A percentile compares a stretch with the other conserved stretches of the same genome.
These are phyloP conservation scores for Acaromyces ingoldii DNA, from an alignment of 1,284 basidiomycete species.

Conservation along the genomic window DNA sequence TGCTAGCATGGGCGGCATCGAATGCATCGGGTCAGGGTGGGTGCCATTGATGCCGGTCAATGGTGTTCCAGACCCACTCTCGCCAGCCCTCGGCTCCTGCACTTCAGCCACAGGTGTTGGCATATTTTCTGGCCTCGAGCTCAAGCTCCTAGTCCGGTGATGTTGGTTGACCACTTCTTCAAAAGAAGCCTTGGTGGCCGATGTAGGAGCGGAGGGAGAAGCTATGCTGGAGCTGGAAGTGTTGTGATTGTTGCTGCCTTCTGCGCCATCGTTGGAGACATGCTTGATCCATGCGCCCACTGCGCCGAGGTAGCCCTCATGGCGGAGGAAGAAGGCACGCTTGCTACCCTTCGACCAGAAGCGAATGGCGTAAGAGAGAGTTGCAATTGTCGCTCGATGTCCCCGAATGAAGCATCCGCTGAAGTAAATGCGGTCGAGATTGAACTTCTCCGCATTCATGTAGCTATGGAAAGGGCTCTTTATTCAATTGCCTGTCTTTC, in stretches of 20 bases:
- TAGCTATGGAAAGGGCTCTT: slow-evolving; percentile 60
- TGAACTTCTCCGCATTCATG: slow-evolving; percentile 99
- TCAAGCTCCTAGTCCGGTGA: no score
- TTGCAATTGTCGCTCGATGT: slow-evolving; percentile 93
- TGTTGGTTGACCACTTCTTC: no score
- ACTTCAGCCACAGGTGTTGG: neutral
- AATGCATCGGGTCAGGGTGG: no score
- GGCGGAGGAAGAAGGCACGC: slow-evolving; percentile 86
- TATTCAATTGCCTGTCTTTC: neutral
- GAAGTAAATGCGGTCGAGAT: slow-evolving; percentile 95
- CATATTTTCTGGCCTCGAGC: no score
- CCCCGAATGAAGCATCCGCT: slow-evolving; percentile 98
- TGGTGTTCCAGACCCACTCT: no score
- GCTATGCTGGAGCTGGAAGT: neutral
- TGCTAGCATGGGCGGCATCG: slow-evolving; percentile 22
- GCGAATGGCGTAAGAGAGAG: slow-evolving; percentile 95
- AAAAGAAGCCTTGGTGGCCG: no score
- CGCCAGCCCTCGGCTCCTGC: neutral
- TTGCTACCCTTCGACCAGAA: slow-evolving; percentile 99
- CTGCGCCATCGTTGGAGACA: slow-evolving; percentile 18
- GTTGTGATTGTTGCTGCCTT: neutral
- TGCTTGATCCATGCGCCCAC: slow-evolving; percentile 51
- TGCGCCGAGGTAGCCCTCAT: slow-evolving; percentile 92
- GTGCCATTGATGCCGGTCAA: no score
- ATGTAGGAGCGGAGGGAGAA: no score